phyloP scores from a whole-genome alignment of 2,329 filamentous ascomycete species.

The Stemphylium beticola region DNA sequence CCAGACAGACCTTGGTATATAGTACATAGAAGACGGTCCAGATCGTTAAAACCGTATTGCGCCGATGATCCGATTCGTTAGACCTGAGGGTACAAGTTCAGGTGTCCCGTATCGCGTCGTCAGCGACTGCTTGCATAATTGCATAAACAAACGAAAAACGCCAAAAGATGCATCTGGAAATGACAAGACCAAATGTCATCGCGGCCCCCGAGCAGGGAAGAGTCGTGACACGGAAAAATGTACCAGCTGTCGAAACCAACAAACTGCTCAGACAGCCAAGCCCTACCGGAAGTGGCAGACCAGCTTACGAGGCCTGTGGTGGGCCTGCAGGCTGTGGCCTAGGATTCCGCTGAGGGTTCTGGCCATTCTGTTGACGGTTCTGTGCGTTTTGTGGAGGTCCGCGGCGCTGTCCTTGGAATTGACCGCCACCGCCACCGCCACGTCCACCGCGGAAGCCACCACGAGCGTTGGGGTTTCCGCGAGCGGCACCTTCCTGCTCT shows the following conservation, averaged over 20 bases:
- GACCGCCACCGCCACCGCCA: constrained; percentile 45
- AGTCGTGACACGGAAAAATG: constrained; percentile 35
- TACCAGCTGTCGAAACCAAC: constrained; percentile 29
- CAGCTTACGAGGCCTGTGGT: constrained; percentile 32
- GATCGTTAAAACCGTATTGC: constrained; percentile 42
- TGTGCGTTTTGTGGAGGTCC: constrained; percentile 38
- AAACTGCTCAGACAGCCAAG: constrained; percentile 38
- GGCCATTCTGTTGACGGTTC: constrained; percentile 44
- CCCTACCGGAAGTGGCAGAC: constrained; percentile 2
- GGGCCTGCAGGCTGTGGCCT: constrained; percentile 42
- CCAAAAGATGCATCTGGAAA: constrained; percentile 36
- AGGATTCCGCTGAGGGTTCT: constrained; percentile 43
- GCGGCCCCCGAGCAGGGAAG: constrained; percentile 38
- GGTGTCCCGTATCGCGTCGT: constrained; percentile 47
- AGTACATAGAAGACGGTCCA: constrained; percentile 46
- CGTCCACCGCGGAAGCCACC: constrained; percentile 44
- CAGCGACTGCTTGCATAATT: constrained; percentile 39
- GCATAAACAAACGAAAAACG: constrained; percentile 37
- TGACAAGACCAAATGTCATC: constrained; percentile 28
- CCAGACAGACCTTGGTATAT: constrained; percentile 44
- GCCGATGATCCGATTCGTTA: constrained; percentile 45
- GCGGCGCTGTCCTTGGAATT: constrained; percentile 41
- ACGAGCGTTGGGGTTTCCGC: constrained; percentile 31
- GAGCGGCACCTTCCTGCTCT: constrained; percentile 34
- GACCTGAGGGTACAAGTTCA: constrained; percentile 36